Base-by-base conservation (phyloP, 2,329 filamentous ascomycete species). In the Teratosphaeria epicoccoides region DNA sequence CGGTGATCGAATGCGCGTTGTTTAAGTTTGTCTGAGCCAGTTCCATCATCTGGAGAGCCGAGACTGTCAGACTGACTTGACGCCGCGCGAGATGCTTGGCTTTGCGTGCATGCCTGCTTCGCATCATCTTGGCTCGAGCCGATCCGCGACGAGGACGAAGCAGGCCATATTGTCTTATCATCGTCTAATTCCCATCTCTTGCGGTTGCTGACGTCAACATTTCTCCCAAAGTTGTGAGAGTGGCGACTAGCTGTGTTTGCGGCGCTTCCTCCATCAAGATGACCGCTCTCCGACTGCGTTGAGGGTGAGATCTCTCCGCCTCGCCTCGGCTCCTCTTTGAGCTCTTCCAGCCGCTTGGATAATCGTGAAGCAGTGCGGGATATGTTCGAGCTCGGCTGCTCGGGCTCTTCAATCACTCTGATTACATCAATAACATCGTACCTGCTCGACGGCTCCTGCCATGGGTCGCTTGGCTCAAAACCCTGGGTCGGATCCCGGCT, bases 391-490 rank as follows among this genome's bases (percentile, higher is more conserved):
- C 17, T n/a, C 20, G 25, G n/a, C 47, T 24, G 22, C 47, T 24
- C 26, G 17, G n/a, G 6, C 23, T 56, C 50, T 37, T 56, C 52
- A 6, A 49, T 49, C 33, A 40, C 33, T 17, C 52, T 50, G 20
- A 52, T 51, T 40, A 52, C 11, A 20, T 54, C 52, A 17, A 52
- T 51, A 40, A 52, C 11, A 20, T 52, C 33, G n/a, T 44, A 25
- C 22, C 22, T 17, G 28, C 22, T 14, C 43, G 28, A 11, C 6
- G 26, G 17, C n/a, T 22, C 22, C 46, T 40, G 33, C 33, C 33
- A 40, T 40, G n/a, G 33, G 20, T 40, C 47, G 25, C 11, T 44
- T 9, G 24, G 23, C 49, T 47, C 37, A 11, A 40, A n/a, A 49
- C 46, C 11, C 25, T 40, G 24, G 17, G 44, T 17, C 22, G 49